Evolutionary conservation across 352 stramenopile genomes (phyloP), one percentile per base, ranked within the genome.

Genomic region (Phytophthora citrophthora): DNA sequence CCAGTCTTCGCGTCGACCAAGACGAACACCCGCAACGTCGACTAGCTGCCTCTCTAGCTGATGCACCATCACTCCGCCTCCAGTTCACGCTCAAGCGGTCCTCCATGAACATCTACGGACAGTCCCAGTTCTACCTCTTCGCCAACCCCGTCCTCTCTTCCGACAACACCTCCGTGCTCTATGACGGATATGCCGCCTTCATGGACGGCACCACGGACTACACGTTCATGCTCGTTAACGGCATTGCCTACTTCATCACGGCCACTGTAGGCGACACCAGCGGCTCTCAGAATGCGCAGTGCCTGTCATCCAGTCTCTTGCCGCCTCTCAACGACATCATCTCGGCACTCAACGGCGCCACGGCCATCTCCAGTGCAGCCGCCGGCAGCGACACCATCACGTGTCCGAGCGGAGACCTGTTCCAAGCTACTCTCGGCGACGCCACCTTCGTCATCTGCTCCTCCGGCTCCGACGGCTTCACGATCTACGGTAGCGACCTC

Each of bases 91-190:
- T 74, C 53, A 77, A 77, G 47, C 64, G 72, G 8, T 29, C 9
- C 32, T 64, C 63, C 31, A 77, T 81, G 72, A 45, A 51, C 16
- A 52, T 75, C 24, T 61, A 64, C 32, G 68, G 64, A 3, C 44
- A 65, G 18, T 64, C 68, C 48, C 18, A 74, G 39, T 70, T 76
- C 41, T 61, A 77, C 39, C 51, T 77, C 8, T 67, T 78, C 31
- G 73, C 63, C 16, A 76, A 71, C 36, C 74, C 63, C 2, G 57
- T 76, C 18, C 54, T 72, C 36, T 57, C 52, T 1, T 39, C 43
- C 2, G 50, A 68, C 54, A 55, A 60, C 40, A 52, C 54, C 15
- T 54, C 38, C 20, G 62, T 81, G 12, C 39, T 70, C 34, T 81
- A 72, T 50, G 52, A 76, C 54, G 65, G 54, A 8, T 67, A 66